These are phyloP conservation scores for Tolypocladium inflatum DNA, from an alignment of 2,329 filamentous ascomycete species.

Conservation along the genomic window DNA sequence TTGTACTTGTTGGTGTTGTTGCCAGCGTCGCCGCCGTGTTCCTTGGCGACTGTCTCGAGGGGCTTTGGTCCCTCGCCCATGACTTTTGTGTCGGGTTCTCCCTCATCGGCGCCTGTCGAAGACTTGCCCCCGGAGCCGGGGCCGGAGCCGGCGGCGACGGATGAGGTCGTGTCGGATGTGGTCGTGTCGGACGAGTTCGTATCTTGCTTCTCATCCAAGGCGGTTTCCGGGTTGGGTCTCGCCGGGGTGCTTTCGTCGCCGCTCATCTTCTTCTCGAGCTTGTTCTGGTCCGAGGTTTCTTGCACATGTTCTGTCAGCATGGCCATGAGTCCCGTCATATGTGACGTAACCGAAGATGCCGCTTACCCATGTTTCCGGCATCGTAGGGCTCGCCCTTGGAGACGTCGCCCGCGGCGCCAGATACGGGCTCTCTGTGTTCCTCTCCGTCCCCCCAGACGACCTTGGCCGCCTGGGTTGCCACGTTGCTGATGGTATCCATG, in stretches of 20 bases:
- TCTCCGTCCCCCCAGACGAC: conserved; percentile 34
- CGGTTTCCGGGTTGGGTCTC: neutral
- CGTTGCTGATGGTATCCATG: conserved; percentile 58
- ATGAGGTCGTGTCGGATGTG: neutral
- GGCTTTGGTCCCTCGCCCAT: conserved; percentile 16
- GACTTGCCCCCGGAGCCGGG: neutral
- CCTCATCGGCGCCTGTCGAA: conserved; percentile 16
- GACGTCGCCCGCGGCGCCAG: conserved; percentile 60
- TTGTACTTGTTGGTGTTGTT: neutral
- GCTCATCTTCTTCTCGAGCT: conserved; percentile 3
- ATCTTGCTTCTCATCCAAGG: neutral
- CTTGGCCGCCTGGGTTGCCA: conserved; percentile 31
- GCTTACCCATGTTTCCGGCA: conserved; percentile 59
- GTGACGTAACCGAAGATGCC: neutral
- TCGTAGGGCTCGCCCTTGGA: conserved; percentile 66
- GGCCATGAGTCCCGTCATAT: too few species aligned
- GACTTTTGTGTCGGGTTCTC: conserved; percentile 20
- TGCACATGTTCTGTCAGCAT: neutral
- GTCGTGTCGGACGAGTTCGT: neutral
- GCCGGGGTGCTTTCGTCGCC: neutral
- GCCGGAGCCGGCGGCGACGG: neutral
- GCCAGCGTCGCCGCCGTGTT: conserved; percentile 23
- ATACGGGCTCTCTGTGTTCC: conserved; percentile 53
- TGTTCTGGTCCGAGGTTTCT: conserved; percentile 4
- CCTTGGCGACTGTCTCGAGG: conserved; percentile 24